These are phyloP conservation scores for Rhytidiadelphus loreus DNA, from an alignment of 225 moss, liverwort and hornwort genomes.

Conservation along the genomic window DNA sequence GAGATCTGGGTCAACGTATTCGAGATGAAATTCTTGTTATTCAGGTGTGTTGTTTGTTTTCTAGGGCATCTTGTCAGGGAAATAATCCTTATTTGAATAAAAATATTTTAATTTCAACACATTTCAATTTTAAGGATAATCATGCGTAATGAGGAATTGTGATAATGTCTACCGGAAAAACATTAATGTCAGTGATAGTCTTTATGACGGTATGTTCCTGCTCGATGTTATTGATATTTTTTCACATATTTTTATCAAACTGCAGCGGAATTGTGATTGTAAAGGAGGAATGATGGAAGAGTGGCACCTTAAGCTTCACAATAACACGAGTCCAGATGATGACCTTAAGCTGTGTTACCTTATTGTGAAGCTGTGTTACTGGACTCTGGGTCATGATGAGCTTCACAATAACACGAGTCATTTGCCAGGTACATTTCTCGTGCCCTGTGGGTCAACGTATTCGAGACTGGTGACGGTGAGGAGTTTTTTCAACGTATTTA, in stretches of 20 bases:
- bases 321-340: slow-evolving; percentile 97
- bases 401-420: too few relatives aligned
- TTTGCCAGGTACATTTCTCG: too few relatives aligned
- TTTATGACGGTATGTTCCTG: neutral
- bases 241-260: neutral
- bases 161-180: neutral
- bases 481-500: too few relatives aligned
- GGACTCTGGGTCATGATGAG: too few relatives aligned
- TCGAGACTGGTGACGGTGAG: too few relatives aligned
- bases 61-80: slow-evolving; percentile 19
- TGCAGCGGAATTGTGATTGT: slow-evolving; percentile 81
- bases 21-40: slow-evolving; percentile 94
- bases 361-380: too few relatives aligned
- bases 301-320: slow-evolving; percentile 99
- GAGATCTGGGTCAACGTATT: slow-evolving; percentile 97
- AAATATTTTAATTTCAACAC: neutral
- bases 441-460: too few relatives aligned
- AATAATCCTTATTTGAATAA: slow-evolving; percentile 2
- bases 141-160: neutral
- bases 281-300: slow-evolving; percentile 99
- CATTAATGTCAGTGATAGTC: neutral
- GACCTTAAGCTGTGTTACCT: too few relatives aligned
- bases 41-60: slow-evolving; percentile 29
- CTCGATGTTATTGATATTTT: neutral
- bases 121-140: neutral